Percentiles rank a stretch among this genome's conserved stretches.
phyloP scores from a whole-genome alignment of 2,329 filamentous ascomycete genomes.

The Colletotrichum filicis region DNA sequence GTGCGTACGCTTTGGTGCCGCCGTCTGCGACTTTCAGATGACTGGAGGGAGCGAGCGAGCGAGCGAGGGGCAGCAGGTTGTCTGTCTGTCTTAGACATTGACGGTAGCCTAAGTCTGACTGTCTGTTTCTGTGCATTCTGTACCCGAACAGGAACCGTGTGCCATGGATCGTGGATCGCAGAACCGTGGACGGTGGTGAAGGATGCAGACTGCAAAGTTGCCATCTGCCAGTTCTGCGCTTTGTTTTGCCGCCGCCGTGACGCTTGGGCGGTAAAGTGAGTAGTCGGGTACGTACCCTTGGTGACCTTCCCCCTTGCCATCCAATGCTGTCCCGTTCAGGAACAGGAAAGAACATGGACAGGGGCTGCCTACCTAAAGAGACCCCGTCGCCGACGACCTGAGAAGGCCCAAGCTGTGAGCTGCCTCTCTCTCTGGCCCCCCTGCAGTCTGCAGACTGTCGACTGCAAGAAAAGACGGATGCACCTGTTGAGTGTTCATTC shows the following conservation, averaged over 20 bases:
- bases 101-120: neutral
- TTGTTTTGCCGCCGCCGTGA: neutral
- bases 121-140: neutral
- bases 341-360: neutral
- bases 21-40: neutral
- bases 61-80: neutral
- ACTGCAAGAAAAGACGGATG: neutral
- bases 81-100: neutral
- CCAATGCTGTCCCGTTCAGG: neutral
- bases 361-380: neutral
- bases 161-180: neutral
- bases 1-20: constrained; percentile 10
- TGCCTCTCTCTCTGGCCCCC: neutral
- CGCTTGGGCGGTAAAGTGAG: neutral
- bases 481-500: neutral
- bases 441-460: neutral
- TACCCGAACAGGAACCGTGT: neutral
- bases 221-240: constrained; percentile 9
- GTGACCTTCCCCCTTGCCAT: neutral
- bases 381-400: neutral
- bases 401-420: constrained; percentile 3
- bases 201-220: neutral
- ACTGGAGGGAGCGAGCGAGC: neutral
- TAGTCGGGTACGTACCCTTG: neutral
- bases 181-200: neutral